Evolutionary conservation across 352 stramenopile species (phyloP).

Genomic region (Phytophthora europaea): DNA sequence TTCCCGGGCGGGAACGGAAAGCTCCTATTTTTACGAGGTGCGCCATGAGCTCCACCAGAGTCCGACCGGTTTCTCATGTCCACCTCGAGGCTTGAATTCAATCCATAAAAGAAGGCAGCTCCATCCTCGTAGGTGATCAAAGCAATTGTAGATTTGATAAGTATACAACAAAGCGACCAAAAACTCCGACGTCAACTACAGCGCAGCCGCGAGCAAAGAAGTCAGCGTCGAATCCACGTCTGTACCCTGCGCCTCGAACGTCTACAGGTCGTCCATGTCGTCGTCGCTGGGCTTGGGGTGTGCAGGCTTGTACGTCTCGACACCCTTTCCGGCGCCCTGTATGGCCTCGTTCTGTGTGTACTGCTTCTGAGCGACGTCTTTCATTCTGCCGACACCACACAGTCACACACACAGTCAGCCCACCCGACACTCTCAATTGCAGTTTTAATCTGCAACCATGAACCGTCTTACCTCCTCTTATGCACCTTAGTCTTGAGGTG

Average conservation of each 20-base stretch:
- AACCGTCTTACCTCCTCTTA: conserved; percentile 71
- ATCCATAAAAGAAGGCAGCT: background rate
- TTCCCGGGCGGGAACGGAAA: background rate
- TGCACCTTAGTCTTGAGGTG: conserved; percentile 89
- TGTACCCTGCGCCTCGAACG: background rate
- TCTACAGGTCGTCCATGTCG: conserved; percentile 79
- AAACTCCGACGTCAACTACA: conserved; percentile 3
- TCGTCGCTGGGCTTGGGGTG: conserved; percentile 46
- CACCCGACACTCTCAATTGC: background rate
- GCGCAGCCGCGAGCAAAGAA: conserved; percentile 3
- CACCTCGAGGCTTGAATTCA: background rate
- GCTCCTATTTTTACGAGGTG: conserved; percentile 17
- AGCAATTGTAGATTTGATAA: conserved; percentile 26
- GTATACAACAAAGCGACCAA: conserved; percentile 35
- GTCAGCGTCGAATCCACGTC: background rate
- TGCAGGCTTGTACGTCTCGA: conserved; percentile 78
- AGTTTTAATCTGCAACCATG: background rate
- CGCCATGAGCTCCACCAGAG: background rate
- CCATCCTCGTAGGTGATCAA: background rate
- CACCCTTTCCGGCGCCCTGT: conserved; percentile 69
- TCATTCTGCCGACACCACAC: conserved; percentile 55
- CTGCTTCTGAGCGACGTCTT: conserved; percentile 91
- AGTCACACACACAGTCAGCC: background rate
- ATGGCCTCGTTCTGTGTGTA: conserved; percentile 91
- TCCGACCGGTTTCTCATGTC: too few relatives aligned